Base-by-base conservation (phyloP, 495 filamentous ascomycete genomes). In the Ascobolus immersus region DNA sequence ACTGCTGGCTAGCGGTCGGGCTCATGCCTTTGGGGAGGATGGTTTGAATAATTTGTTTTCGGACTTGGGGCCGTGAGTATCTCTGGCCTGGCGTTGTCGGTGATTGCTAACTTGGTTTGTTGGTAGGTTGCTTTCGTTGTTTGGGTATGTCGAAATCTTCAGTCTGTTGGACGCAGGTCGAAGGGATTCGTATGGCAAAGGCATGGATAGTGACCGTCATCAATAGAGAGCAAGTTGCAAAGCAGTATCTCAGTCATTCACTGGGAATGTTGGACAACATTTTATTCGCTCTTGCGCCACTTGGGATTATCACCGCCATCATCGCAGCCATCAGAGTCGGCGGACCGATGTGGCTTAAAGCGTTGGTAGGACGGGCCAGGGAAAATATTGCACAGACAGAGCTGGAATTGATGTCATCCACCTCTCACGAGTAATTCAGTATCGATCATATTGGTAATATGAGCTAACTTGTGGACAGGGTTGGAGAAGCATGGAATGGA, bases 221-320 rank as follows among this genome's bases (percentile, higher is more conserved):
- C n/a, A n/a, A n/a, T n/a, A n/a, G n/a, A 2, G 64, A 67, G 32
- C 48, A 55, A 22, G 48, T 69, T 14, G 59, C 64, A 1, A 62
- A 53, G 40, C 65, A 70, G 46, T 68, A 59, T 29, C 54, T 67
- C 24, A 64, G 59, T 38, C 56, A 64, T 31, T 55, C 57, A 30
- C 28, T 55, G 23, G 54, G 45, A 4, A 42, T 51, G 26, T 37
- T 61, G 0, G 65, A 69, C 31, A 56, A 61, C 34, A 41, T 67
- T n/a, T 61, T 68, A 9, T 57, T 68, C 25, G 58, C 62, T 0
- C 51, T 66, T 20, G 55, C 54, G 2, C 62, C 64, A 0, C 47
- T 67, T 0, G 65, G 64, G 1, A 59, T 69, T 9, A 35, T 69
- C 28, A 67, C 64, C 0, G 52, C 56, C 2, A 54, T 66, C 0